Base-by-base conservation (phyloP, 106 monocot species). In the Acorus calamus region DNA sequence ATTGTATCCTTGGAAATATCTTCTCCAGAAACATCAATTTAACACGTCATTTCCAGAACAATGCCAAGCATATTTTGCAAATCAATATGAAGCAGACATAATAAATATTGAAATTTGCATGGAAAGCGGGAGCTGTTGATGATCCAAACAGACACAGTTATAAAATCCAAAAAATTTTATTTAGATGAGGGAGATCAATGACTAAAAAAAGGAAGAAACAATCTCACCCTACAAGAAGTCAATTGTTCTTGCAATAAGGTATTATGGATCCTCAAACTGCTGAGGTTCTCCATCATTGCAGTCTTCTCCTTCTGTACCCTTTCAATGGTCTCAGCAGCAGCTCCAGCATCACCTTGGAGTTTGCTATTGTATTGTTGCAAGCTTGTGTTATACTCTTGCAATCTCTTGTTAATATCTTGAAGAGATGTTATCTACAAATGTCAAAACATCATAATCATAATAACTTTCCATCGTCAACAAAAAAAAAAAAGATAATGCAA, bases 321-420 rank as follows among this genome's bases (percentile, higher is more conserved):
- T 44, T 72, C 57, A 48, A 79, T 81, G 9, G 81, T 56, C 45
- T 89, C 86, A 7, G 67, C 79, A 57, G 77, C 55, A 50, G 75
- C 70, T 2, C 68, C 57, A 42, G 71, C 79, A 61, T 94, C 94
- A 65, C 78, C 78, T 56, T 94, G 94, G 14, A 94, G 76, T 58
- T 86, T 89, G 73, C 79, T 84, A 53, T 89, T 89, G 61, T 94
- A 94, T n/a, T 84, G 84, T 57, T 94, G 94, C 73, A 94, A 66
- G 60, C 84, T 86, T 44, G 86, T 79, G 14, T 89, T 94, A 58
- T 94, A 94, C 59, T 94, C 94, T 41, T 89, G 89, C 64, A 89
- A 65, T 14, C 84, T 64, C 59, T 79, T 89, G 62, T 79, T 84
- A 44, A 81, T 86, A 4, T 86, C 86, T 71, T 89, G 86, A 49